A percentile compares a stretch with the other conserved stretches of the same genome.
Conservation (phyloP, 139 green algal species). For the Zygnema cylindricum region DNA sequence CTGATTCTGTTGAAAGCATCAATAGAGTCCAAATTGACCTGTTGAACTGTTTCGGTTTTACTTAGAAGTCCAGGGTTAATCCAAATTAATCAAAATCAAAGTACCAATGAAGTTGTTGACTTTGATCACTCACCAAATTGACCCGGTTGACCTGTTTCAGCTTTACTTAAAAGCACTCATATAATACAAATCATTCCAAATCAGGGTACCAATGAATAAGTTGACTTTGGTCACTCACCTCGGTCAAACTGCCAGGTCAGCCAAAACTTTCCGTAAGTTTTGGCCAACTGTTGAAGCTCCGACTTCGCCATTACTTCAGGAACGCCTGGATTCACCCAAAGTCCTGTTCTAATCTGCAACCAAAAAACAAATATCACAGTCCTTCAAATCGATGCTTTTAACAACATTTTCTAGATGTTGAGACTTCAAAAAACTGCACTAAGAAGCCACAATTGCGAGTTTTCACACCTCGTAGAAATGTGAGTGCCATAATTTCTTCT, state of each 20-base stretch:
- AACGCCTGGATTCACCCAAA: conserved; percentile 52
- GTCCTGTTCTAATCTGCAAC: conserved; percentile 42
- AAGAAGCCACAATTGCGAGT: background rate
- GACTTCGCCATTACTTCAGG: conserved; percentile 43
- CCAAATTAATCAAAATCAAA: too few species aligned
- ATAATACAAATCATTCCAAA: too few species aligned
- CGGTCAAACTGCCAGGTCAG: conserved; percentile 51
- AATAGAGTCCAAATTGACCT: too few species aligned
- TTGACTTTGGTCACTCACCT: conserved; percentile 24
- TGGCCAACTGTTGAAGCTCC: conserved; percentile 40
- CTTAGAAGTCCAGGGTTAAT: too few species aligned
- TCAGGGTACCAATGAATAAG: too few species aligned
- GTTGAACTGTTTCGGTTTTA: too few species aligned
- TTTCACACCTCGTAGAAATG: conserved; percentile 51
- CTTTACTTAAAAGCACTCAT: too few species aligned
- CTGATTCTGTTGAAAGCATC: too few species aligned
- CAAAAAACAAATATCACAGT: background rate
- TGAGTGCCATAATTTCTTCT: conserved; percentile 63
- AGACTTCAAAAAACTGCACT: background rate
- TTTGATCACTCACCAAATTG: too few species aligned
- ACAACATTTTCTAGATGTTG: background rate
- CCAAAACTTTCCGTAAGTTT: conserved; percentile 61
- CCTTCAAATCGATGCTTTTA: background rate
- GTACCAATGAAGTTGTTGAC: too few species aligned
- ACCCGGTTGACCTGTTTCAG: too few species aligned